Base-by-base conservation (phyloP, 108 stramenopile genomes). In the Nitzschia palea region DNA sequence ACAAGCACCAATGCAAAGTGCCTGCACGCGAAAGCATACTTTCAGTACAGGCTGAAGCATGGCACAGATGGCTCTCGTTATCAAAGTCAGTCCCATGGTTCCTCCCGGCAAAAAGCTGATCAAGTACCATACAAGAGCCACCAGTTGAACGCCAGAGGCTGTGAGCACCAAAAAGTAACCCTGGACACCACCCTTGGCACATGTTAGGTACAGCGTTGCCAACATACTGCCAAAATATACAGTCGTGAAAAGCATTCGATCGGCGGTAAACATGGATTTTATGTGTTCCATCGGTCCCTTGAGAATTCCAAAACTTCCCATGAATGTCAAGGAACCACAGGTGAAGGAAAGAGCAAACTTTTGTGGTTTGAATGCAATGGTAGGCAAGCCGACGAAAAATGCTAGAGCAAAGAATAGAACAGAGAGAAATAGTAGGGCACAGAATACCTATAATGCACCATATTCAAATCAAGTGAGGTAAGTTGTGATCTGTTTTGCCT, bases 331-430 rank as follows among this genome's bases (percentile, higher is more conserved):
- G 18, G 87, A 90, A n/a, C 96, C 96, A 60, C 89, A 89, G 0
- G 97, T 97, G 67, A 97, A 96, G 45, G 81, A 82, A 3, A 98
- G 57, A 26, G 96, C 96, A 71, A 98, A 98, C 61, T 98, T 98
- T 75, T 92, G 93, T 29, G 97, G 97, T 36, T 90, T 82, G 0
- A 92, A 53, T 2, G 86, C 81, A 40, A 97, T 65, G 65, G 80
- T 76, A 8, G 97, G 97, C 1, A 98, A 55, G 6, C 97, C 97
- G 17, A 98, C 91, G 42, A 90, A 81, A 67, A 98, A 94, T 10
- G 90, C 97, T 37, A 98, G 68, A 3, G 77, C 82, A 68, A 96
- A 97, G 71, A 97, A 96, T 40, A 96, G 28, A 0, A 72, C 83
- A 44, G 94, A 93, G 15, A 96, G 58, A 48, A 94, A 68, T 0